These are phyloP conservation scores for Marasmius sp. DNA, from an alignment of 1,284 basidiomycete species.

Conservation along the genomic window DNA sequence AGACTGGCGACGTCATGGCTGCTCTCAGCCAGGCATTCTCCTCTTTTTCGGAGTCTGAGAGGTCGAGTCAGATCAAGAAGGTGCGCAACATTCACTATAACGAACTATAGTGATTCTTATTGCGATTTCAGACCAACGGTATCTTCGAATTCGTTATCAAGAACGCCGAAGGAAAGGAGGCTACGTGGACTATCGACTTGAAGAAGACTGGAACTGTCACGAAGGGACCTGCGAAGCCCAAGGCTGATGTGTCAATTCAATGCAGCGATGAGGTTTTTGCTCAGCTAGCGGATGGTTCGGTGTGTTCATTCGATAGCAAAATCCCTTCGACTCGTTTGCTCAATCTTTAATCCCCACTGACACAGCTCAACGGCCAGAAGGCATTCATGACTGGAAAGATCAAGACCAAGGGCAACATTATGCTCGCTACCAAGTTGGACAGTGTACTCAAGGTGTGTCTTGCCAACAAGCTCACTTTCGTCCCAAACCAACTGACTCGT, in stretches of 20 bases:
- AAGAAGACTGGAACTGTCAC: constrained; percentile 87
- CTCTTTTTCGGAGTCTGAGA: constrained; percentile 70
- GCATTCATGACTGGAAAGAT: constrained; percentile 93
- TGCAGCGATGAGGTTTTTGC: constrained; percentile 71
- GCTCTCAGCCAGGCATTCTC: constrained; percentile 65
- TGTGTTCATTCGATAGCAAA: constrained; percentile 25
- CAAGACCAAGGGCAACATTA: constrained; percentile 83
- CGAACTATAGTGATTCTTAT: background rate
- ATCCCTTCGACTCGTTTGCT: background rate
- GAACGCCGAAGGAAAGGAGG: constrained; percentile 77
- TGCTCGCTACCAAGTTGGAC: constrained; percentile 88
- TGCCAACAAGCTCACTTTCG: too few species aligned
- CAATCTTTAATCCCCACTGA: background rate
- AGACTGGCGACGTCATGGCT: constrained; percentile 75
- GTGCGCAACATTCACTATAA: constrained; percentile 34
- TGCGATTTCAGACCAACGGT: constrained; percentile 72
- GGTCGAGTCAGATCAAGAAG: constrained; percentile 84
- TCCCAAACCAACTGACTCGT: too few species aligned
- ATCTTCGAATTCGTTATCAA: constrained; percentile 89
- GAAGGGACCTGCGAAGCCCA: constrained; percentile 74
- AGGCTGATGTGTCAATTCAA: constrained; percentile 77
- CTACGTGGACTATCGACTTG: constrained; percentile 91
- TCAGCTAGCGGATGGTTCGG: constrained; percentile 70
- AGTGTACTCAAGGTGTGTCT: constrained; percentile 70
- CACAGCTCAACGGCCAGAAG: constrained; percentile 82